Evolutionary conservation across 1,139 yeast species (phyloP), one percentile per base, ranked within the genome.

Genomic region (Torulaspora globosa): DNA sequence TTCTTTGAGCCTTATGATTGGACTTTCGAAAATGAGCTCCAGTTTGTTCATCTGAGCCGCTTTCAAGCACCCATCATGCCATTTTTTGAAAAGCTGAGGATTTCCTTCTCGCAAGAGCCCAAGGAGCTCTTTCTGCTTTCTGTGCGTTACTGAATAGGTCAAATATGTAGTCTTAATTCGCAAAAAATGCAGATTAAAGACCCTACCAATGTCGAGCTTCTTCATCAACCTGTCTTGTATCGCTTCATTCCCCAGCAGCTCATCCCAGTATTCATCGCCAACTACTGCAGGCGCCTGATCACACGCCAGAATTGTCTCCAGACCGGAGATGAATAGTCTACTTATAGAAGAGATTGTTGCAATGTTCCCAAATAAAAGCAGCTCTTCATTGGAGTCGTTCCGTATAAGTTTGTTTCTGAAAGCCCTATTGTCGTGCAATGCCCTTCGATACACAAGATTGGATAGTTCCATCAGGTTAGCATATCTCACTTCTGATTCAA

Each of bases 291-390:
- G 32, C 1, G 41, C 34, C n/a, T 47, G 37, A 11, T 37, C 32
- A 10, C 27, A 23, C 26, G 47, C 15, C 3, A 54, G 26, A 5
- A 33, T 28, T 12, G 54, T 50, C 3, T 43, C 49, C 2, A 66
- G 29, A 2, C 59, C 53, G 6, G 54, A 53, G 4, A 59, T 34
- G 14, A 70, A 57, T 5, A 63, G 43, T 10, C 52, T 49, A 46
- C 70, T 66, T 11, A 70, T 49, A 1, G 68, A 66, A 4, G 62
- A 44, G 6, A 70, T 62, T 1, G 72, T 63, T 11, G 61, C 69
- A 19, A 70, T 46, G 45, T 69, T 69, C 2, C 71, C 70, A 54
- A 70, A 69, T 3, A 70, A 48, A 5, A 59, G 41, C 1, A 61
- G 32, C 44, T 68, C 70, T 21, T 67, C 69, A 12, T 51, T 51